Evolutionary conservation across 805 yeast species (phyloP).

Genomic region (Sugiyamaella smithiae): DNA sequence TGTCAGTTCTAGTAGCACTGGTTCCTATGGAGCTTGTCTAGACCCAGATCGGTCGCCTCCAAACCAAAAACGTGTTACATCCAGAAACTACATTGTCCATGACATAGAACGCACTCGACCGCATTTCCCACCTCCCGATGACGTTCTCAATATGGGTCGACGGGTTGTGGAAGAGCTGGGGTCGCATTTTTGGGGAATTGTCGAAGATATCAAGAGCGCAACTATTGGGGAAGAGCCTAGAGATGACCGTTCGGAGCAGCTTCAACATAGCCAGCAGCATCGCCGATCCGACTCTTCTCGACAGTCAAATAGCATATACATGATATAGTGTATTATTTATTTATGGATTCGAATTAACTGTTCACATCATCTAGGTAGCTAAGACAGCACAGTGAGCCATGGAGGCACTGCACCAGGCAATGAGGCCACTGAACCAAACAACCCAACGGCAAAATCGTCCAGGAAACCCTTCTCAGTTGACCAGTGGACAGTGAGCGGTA

Average conservation of each 20-base stretch:
- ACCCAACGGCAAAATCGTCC: conserved; percentile 35
- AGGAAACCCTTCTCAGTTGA: conserved; percentile 37
- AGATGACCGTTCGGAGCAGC: neutral
- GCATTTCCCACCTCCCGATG: conserved; percentile 24
- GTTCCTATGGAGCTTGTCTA: conserved; percentile 12
- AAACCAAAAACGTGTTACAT: neutral
- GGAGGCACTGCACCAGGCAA: conserved; percentile 21
- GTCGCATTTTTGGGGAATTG: conserved; percentile 35
- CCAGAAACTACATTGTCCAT: neutral
- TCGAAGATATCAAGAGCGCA: conserved; percentile 35
- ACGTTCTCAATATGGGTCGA: conserved; percentile 31
- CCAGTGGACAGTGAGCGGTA: conserved; percentile 44
- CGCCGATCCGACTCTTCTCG: neutral
- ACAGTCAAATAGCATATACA: conserved; percentile 3
- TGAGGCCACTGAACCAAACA: conserved; percentile 38
- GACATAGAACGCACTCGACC: conserved; percentile 8
- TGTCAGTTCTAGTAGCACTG: neutral
- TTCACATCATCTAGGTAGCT: neutral
- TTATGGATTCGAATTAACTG: neutral
- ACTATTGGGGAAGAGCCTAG: conserved; percentile 32
- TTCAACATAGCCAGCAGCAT: neutral
- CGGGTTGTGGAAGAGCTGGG: conserved; percentile 36
- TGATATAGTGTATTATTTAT: neutral
- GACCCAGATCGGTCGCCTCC: conserved; percentile 16
- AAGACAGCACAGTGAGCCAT: conserved; percentile 16